These are phyloP conservation scores for Solanum hybrid DNA, from an alignment of 305 asterid species.

Conservation along the genomic window DNA sequence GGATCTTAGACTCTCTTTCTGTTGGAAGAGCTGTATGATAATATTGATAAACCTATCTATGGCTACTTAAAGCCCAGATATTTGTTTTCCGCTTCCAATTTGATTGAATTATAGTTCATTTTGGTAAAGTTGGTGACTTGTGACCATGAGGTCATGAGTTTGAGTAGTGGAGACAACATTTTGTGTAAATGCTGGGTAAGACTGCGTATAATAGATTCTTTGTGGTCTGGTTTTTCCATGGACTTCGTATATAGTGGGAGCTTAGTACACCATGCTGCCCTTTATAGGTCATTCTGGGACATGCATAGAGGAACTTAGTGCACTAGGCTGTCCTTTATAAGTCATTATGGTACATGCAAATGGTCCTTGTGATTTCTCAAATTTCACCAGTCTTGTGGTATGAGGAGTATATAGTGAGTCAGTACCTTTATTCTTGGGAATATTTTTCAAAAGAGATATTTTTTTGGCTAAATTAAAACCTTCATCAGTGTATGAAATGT, in stretches of 20 bases:
- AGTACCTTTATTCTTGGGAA: background rate
- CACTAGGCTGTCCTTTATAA: background rate
- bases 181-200: background rate
- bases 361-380: background rate
- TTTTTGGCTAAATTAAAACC: background rate
- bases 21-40: background rate
- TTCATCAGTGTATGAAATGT: background rate
- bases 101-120: background rate
- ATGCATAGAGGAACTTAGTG: background rate
- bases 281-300: background rate
- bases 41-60: background rate
- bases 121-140: background rate
- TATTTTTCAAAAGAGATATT: background rate
- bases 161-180: background rate
- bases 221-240: background rate
- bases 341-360: background rate
- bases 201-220: background rate
- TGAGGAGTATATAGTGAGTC: background rate
- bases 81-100: background rate
- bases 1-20: background rate
- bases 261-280: background rate
- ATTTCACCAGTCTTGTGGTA: background rate
- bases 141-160: background rate
- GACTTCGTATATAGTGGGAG: background rate
- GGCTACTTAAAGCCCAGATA: background rate